These are phyloP conservation scores for Fusarium penzigii DNA, from an alignment of 2,329 filamentous ascomycete genomes.

Conservation along the genomic window DNA sequence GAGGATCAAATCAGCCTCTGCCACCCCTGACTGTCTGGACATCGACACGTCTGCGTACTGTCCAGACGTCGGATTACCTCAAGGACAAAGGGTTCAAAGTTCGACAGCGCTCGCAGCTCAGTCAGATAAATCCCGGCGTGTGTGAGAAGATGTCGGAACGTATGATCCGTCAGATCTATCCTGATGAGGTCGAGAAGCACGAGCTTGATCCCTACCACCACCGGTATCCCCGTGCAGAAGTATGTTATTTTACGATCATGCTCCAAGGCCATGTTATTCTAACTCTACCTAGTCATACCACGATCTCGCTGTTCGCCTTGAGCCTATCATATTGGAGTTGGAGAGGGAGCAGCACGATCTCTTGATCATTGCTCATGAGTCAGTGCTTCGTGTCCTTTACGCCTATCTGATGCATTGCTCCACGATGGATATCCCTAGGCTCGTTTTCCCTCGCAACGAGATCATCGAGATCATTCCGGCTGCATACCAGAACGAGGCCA, in stretches of 20 bases:
- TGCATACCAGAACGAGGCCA: conserved; percentile 95
- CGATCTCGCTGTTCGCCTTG: conserved; percentile 93
- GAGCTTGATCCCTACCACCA: conserved; percentile 96
- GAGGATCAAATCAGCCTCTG: conserved; percentile 66
- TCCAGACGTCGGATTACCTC: conserved; percentile 86
- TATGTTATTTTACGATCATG: conserved; percentile 35
- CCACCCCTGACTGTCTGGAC: conserved; percentile 92
- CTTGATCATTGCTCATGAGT: conserved; percentile 98
- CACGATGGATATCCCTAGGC: conserved; percentile 86
- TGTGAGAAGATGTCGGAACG: conserved; percentile 91
- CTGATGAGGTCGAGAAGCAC: conserved; percentile 90
- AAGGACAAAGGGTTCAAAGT: conserved; percentile 80
- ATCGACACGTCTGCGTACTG: conserved; percentile 84
- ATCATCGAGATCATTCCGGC: conserved; percentile 99
- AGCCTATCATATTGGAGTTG: conserved; percentile 95
- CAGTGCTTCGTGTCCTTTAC: conserved; percentile 94
- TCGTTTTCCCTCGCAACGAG: conserved; percentile 93
- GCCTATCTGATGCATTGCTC: conserved; percentile 99
- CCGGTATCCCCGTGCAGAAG: conserved; percentile 91
- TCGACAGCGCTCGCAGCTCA: conserved; percentile 92
- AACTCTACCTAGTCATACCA: conserved; percentile 76
- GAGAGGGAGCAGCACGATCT: conserved; percentile 96
- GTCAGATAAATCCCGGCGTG: conserved; percentile 93
- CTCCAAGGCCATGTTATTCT: background rate
- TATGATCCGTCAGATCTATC: conserved; percentile 78